Base-by-base conservation (phyloP, 345 rosid genomes). In the Punica granatum region DNA sequence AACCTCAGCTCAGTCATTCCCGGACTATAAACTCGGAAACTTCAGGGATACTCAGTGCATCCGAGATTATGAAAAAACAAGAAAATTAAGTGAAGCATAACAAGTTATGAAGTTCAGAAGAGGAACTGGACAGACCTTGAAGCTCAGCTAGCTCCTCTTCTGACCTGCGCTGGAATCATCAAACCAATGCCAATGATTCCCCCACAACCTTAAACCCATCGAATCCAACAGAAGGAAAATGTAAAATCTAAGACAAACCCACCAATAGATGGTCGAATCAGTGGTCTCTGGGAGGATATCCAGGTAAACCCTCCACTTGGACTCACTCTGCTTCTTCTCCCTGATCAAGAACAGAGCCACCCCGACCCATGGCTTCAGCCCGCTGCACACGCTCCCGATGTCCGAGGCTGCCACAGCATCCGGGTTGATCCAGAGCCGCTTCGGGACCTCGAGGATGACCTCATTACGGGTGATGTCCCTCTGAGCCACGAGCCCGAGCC, bases 121-220 rank as follows among this genome's bases (percentile, higher is more conserved):
- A 18, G 1, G 61, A 41, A 69, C 0, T 48, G 21, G 33, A 43
- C 46, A 63, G 63, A 92, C 98, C 98, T 89, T 87, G 87, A 72
- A 93, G 84, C 82, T 93, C 88, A 65, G 80, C 86, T 67, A 90
- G 88, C 86, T 93, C 98, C 73, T 89, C 92, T 78, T 90, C 96
- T 76, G 97, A 90, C 96, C 98, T 93, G 98, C 82, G 75, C 98
- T 90, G 96, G 81, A 86, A 75, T 82, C 83, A 83, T 72, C 58
- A 69, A 67, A 72, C 58, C 63, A 51, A 73, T 69, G 74, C 67
- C 53, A 67, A 74, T 77, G 63, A 75, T 76, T 79, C 63, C 77
- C 70, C 78, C 70, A 67, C 72, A 62, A 64, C 66, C 69, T 33
- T 54, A 73, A 62, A 1, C 32, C 25, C 9, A 21, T 21, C 51